Evolutionary conservation across 805 yeast species (phyloP).

Genomic region (Candida xyloterini): DNA sequence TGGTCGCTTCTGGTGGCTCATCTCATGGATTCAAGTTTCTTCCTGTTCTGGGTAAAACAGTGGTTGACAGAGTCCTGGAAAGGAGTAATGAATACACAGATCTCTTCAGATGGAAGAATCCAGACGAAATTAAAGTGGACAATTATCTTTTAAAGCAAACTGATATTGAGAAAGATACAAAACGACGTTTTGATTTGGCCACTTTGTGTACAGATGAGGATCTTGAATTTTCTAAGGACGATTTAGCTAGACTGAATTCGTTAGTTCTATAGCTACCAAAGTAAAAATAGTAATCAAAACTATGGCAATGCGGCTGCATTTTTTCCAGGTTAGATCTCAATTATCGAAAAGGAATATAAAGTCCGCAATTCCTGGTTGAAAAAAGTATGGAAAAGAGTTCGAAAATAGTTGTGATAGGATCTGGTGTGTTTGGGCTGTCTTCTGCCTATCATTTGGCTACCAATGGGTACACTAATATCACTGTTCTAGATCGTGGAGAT

Average conservation of each 20-base stretch:
- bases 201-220: constrained; percentile 3
- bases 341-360: neutral
- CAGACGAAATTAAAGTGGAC: constrained; percentile 13
- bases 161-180: constrained; percentile 6
- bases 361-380: neutral
- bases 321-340: too few relatives aligned
- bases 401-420: constrained; percentile 42
- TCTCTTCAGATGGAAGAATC: constrained; percentile 18
- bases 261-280: neutral
- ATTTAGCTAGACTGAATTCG: neutral
- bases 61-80: constrained; percentile 16
- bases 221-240: neutral
- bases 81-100: constrained; percentile 13
- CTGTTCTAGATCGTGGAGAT: constrained; percentile 35
- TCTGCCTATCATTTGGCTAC: constrained; percentile 38
- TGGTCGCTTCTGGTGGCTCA: constrained; percentile 26
- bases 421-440: constrained; percentile 52
- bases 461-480: constrained; percentile 32
- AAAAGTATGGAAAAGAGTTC: neutral
- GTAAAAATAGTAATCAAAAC: neutral
- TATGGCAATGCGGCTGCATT: neutral
- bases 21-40: constrained; percentile 26
- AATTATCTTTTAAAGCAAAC: constrained; percentile 14
- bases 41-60: constrained; percentile 20
- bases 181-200: constrained; percentile 9